phyloP scores from a whole-genome alignment of 1,284 basidiomycete genomes.

The Cutaneotrichosporon daszewskae region DNA sequence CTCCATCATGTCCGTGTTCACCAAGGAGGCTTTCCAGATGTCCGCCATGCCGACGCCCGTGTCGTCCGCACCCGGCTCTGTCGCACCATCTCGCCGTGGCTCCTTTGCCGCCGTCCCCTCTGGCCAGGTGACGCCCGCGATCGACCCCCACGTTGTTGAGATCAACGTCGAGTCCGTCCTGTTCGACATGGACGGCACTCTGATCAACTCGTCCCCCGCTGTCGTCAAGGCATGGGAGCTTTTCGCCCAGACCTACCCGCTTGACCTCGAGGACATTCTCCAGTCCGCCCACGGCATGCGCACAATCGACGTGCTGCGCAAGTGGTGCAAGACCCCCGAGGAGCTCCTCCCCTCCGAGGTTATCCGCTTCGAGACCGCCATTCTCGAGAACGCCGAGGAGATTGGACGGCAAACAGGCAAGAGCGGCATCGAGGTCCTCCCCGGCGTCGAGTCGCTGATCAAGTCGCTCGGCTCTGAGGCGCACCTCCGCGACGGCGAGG shows the following conservation, averaged over 20 bases:
- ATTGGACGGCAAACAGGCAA: constrained; percentile 31
- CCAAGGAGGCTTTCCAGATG: constrained; percentile 48
- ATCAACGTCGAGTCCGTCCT: constrained; percentile 48
- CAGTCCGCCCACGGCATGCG: constrained; percentile 45
- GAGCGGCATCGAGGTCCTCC: constrained; percentile 45
- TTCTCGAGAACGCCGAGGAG: constrained; percentile 44
- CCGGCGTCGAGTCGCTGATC: constrained; percentile 43
- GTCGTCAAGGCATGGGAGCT: constrained; percentile 47
- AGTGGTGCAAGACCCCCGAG: constrained; percentile 46
- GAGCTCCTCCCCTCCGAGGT: constrained; percentile 42
- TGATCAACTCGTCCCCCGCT: constrained; percentile 45
- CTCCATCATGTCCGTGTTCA: constrained; percentile 47
- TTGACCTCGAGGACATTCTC: constrained; percentile 45
- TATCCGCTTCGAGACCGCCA: constrained; percentile 46
- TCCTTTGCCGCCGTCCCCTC: constrained; percentile 28
- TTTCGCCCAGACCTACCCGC: constrained; percentile 40
- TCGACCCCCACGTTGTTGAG: constrained; percentile 57
- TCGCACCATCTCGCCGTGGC: constrained; percentile 29
- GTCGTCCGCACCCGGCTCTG: constrained; percentile 26
- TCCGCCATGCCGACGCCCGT: constrained; percentile 41
- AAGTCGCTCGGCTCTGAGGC: constrained; percentile 33
- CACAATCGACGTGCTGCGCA: constrained; percentile 45
- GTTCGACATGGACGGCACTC: constrained; percentile 48
- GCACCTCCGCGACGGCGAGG: constrained; percentile 36
- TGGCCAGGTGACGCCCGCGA: constrained; percentile 64